These are phyloP conservation scores for Nemania sp. DNA, from an alignment of 2,329 filamentous ascomycete species.

Conservation along the genomic window DNA sequence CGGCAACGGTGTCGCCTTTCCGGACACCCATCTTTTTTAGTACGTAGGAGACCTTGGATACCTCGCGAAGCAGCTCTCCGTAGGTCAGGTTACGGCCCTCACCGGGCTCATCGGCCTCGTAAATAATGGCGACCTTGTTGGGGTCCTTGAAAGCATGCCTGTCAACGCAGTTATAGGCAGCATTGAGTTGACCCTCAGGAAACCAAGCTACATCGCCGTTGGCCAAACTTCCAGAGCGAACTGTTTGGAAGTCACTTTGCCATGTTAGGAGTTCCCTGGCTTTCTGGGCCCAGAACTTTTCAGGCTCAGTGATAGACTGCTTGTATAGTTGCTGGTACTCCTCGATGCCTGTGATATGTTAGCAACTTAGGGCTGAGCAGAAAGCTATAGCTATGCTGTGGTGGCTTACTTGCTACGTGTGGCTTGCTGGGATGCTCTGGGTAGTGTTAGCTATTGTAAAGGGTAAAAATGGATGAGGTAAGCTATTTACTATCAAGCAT, in stretches of 20 bases:
- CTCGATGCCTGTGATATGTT: conserved; percentile 64
- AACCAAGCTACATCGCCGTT: conserved; percentile 95
- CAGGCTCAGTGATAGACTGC: conserved; percentile 89
- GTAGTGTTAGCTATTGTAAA: conserved; percentile 45
- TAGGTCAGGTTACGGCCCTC: conserved; percentile 94
- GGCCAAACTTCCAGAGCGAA: conserved; percentile 78
- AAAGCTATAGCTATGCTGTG: neutral
- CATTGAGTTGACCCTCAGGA: conserved; percentile 91
- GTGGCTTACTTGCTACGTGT: conserved; percentile 71
- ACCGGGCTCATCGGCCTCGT: conserved; percentile 91
- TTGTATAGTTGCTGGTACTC: conserved; percentile 77
- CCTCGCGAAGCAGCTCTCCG: conserved; percentile 90
- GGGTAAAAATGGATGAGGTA: conserved; percentile 2
- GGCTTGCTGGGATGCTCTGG: conserved; percentile 77
- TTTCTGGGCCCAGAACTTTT: conserved; percentile 88
- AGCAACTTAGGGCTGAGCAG: conserved; percentile 36
- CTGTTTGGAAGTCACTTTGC: conserved; percentile 92
- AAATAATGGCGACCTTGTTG: conserved; percentile 94
- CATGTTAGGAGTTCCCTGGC: conserved; percentile 92
- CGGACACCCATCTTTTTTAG: conserved; percentile 95
- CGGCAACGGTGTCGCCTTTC: conserved; percentile 96
- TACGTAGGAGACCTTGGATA: conserved; percentile 86
- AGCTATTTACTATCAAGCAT: conserved; percentile 71
- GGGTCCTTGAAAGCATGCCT: conserved; percentile 96
- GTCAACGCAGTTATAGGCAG: conserved; percentile 97